Evolutionary conservation across 1,284 basidiomycete species (phyloP).

Genomic region (Moesziomyces aphidis): DNA sequence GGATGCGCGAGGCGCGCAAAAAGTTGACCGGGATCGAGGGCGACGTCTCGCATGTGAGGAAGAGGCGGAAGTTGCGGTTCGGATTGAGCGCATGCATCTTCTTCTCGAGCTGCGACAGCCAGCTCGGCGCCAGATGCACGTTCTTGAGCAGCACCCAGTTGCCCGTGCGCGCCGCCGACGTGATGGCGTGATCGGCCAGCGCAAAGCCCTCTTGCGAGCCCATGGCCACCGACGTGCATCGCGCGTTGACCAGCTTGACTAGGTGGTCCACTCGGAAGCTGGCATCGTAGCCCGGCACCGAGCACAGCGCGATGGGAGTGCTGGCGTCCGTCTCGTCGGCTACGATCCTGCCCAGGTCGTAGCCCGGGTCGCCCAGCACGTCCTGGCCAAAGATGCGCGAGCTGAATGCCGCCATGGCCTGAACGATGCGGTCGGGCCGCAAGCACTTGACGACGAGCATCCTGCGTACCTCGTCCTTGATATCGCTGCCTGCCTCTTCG

Average conservation of each 20-base stretch:
- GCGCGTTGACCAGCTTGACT: conserved; percentile 47
- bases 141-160: conserved; percentile 67
- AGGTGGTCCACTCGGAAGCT: conserved; percentile 62
- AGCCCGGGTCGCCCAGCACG: conserved; percentile 71
- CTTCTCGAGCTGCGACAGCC: conserved; percentile 65
- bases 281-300: conserved; percentile 65
- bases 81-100: conserved; percentile 61
- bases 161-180: conserved; percentile 58
- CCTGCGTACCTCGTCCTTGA: conserved; percentile 78
- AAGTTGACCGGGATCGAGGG: conserved; percentile 65
- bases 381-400: conserved; percentile 81
- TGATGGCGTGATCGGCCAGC: conserved; percentile 64
- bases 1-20: conserved; percentile 60
- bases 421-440: conserved; percentile 86
- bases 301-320: conserved; percentile 64
- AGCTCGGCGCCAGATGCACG: conserved; percentile 64
- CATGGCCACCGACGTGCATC: conserved; percentile 64
- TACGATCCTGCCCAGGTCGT: conserved; percentile 51
- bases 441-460: conserved; percentile 87
- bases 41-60: conserved; percentile 65
- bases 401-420: conserved; percentile 82
- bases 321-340: conserved; percentile 52
- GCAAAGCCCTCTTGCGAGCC: conserved; percentile 65
- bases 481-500: conserved; percentile 60
- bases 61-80: conserved; percentile 62